A percentile compares a stretch with the other conserved stretches of the same genome.
Evolutionary conservation across 306 rosid species (phyloP).

Genomic region (Citrullus mucosospermus): DNA sequence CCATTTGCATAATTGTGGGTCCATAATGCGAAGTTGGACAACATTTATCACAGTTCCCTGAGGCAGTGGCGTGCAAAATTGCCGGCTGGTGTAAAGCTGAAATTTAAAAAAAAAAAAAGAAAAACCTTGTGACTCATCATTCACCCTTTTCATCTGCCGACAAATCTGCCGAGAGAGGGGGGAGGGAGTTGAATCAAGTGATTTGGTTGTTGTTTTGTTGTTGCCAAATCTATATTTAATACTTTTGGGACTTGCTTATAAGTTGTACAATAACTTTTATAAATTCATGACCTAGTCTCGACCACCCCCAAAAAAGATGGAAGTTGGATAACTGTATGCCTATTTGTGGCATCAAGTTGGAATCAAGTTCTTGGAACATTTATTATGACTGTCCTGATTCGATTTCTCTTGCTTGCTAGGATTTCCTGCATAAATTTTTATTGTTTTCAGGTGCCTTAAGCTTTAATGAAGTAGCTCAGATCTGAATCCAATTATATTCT

Average conservation of each 20-base stretch:
- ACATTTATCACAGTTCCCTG: background rate
- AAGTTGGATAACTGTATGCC: background rate
- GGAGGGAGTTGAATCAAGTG: background rate
- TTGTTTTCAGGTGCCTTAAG: background rate
- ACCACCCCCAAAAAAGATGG: background rate
- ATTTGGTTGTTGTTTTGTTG: background rate
- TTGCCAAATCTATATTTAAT: background rate
- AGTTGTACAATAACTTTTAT: background rate
- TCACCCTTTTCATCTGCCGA: slow-evolving; percentile 3
- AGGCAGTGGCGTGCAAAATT: background rate
- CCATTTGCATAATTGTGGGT: background rate
- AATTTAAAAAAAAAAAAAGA: background rate
- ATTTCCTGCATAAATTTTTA: background rate
- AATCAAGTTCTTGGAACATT: background rate
- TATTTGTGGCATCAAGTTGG: background rate
- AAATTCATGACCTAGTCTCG: background rate
- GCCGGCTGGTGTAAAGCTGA: background rate
- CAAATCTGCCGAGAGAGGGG: background rate
- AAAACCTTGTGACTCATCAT: background rate
- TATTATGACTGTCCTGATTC: background rate
- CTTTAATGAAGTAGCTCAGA: background rate
- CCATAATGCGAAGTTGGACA: background rate
- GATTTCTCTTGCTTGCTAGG: background rate
- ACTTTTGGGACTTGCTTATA: background rate
- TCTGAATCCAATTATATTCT: background rate